Evolutionary conservation across 2,329 filamentous ascomycete species (phyloP).

Genomic region (Colletotrichum sublineola): DNA sequence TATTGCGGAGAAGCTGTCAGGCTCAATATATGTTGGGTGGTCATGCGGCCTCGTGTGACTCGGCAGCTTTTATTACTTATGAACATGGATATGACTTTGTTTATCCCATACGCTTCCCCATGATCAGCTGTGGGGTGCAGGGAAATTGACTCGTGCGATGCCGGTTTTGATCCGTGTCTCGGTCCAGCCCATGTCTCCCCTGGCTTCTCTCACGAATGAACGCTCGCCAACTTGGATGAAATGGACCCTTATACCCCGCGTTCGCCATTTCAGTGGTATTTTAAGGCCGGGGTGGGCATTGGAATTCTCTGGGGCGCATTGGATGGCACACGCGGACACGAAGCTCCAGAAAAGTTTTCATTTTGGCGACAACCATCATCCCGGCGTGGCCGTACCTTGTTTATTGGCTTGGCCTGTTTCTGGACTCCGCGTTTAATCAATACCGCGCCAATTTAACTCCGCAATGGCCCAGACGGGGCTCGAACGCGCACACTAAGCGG

Average conservation of each 20-base stretch:
- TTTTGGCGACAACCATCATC: neutral
- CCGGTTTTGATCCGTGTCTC: no score
- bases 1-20: neutral
- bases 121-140: neutral
- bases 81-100: neutral
- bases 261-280: neutral
- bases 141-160: constrained; percentile 8
- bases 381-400: neutral
- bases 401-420: neutral
- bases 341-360: neutral
- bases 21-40: neutral
- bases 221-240: no score
- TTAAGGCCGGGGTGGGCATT: neutral
- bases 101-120: neutral
- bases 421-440: neutral
- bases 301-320: neutral
- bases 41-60: neutral
- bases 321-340: neutral
- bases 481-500: neutral
- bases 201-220: neutral
- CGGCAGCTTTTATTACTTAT: neutral
- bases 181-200: neutral
- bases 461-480: neutral
- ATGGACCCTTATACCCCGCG: neutral
- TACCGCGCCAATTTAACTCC: neutral